These are phyloP conservation scores for Tetrapisispora nanseiensis DNA, from an alignment of 805 yeast genomes.

Conservation along the genomic window DNA sequence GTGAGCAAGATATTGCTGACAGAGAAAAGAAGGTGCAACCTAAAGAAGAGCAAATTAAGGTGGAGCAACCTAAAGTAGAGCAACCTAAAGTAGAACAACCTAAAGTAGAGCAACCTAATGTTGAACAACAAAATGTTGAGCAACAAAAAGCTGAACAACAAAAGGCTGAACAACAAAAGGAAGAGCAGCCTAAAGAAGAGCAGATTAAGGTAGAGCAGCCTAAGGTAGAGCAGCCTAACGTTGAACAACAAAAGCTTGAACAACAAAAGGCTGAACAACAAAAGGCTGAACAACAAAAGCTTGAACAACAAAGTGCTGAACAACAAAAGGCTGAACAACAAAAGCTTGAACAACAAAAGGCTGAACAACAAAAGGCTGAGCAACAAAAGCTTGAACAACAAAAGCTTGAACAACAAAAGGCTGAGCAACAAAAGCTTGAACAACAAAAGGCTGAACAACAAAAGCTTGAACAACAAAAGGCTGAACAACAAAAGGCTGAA, in stretches of 20 bases:
- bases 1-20: neutral
- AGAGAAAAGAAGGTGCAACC: no score
- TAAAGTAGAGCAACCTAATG: neutral
- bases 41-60: neutral
- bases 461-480: neutral
- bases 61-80: neutral
- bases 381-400: neutral
- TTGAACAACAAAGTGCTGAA: neutral
- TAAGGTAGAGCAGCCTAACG: no score
- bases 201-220: neutral
- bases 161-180: neutral
- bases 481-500: neutral
- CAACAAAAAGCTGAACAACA: neutral
- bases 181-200: neutral
- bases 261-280: neutral
- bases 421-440: neutral
- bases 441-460: neutral
- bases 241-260: no score
- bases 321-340: neutral
- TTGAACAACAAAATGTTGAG: neutral
- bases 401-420: neutral
- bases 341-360: neutral
- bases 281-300: neutral
- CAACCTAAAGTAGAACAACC: neutral
- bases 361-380: neutral